phyloP scores from a whole-genome alignment of 2,329 filamentous ascomycete genomes.

The Lasiodiplodia sp. region DNA sequence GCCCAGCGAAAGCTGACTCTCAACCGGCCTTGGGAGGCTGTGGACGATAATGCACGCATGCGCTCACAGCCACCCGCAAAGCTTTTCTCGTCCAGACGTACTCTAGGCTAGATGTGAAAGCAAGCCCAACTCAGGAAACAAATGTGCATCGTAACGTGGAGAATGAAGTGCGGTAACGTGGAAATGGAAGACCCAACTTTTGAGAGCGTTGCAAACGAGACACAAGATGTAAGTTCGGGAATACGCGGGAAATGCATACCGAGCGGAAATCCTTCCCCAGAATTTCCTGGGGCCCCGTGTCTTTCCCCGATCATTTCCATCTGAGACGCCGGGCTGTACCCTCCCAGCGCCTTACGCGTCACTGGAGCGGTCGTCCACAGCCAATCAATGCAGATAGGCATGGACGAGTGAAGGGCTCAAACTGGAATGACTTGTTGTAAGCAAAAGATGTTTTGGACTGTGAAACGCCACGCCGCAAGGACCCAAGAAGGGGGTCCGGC shows the following conservation, averaged over 20 bases:
- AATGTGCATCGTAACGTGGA: not conserved
- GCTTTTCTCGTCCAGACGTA: slow-evolving; percentile 2
- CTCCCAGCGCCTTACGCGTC: not conserved
- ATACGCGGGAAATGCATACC: not conserved
- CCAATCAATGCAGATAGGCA: not conserved
- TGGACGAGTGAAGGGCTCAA: not conserved
- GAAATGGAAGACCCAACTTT: not conserved
- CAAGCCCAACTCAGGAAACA: not conserved
- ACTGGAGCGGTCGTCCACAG: not conserved
- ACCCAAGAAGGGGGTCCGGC: slow-evolving; percentile 8
- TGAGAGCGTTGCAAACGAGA: too few species aligned
- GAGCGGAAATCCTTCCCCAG: slow-evolving; percentile 1
- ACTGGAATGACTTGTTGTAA: not conserved
- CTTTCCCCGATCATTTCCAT: not conserved
- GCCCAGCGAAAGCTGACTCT: slow-evolving; percentile 12
- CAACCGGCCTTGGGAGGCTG: not conserved
- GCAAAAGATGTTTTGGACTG: not conserved
- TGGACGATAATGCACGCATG: not conserved
- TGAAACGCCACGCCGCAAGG: not conserved
- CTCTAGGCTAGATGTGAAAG: not conserved
- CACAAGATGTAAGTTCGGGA: not conserved
- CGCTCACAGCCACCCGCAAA: slow-evolving; percentile 17
- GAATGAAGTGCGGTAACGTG: not conserved
- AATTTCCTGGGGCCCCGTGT: slow-evolving; percentile 11
- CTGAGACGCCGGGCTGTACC: not conserved